Base-by-base conservation (phyloP, 306 rosid genomes). In the Begonia loranthoides region DNA sequence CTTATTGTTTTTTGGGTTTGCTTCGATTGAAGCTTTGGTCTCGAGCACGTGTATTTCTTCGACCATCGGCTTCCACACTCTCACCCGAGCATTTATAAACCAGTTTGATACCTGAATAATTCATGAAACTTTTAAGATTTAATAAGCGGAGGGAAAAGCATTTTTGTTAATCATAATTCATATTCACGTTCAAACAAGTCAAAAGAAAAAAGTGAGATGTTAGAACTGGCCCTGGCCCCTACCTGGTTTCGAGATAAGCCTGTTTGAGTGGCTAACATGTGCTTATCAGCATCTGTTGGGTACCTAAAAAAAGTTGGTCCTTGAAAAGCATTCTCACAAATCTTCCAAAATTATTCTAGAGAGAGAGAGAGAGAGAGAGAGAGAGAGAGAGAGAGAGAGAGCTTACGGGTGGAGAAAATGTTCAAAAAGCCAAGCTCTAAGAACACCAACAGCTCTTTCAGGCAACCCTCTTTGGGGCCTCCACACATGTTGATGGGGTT, bases 321-420 rank as follows among this genome's bases (percentile, higher is more conserved):
- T 17, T 34, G 19, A 17, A 40, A 9, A 41, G 17, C 17, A 36
- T 17, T 34, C 12, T 15, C 46, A n/a, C 17, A 17, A 51, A 13
- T 28, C 36, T 28, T 28, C 5, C 36, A 47, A 47, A 47, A 17
- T 51, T 12, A 51, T 28, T 28, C 14, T 17, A 51, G 19, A 28
- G 51, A 13, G 15, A 52, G 13, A 59, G 45, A 56, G 4, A 63
- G 0, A 34, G 56, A 16, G 38, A 50, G 17, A 51, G 14, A 57
- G 51, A 59, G 45, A 56, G 4, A 63, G 0, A 34, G 56, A 16
- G 38, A 50, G 17, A 51, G 14, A 57, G 51, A 41, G 28, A 57
- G 58, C 92, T 15, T 78, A 90, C 99, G 99, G 99, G 65, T 90
- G 99, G 74, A 90, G 99, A 71, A 90, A 90, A 71, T 90, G 95